A percentile compares a stretch with the other conserved stretches of the same genome.
phyloP scores from a whole-genome alignment of 129 eudicot species.

The Pittosporum tobira region DNA sequence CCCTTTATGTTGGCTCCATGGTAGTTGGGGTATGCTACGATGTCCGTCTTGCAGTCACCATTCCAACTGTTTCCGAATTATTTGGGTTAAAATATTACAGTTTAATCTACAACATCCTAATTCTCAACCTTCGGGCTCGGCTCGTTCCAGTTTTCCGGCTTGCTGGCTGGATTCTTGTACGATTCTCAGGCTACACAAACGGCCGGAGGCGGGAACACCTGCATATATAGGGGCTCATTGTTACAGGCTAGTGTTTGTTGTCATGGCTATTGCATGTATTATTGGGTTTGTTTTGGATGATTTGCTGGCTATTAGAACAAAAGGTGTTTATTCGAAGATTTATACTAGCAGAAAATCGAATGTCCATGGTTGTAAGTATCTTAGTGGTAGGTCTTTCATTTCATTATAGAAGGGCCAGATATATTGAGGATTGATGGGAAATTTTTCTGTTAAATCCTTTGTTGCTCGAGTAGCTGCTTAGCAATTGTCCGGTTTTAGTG shows the following conservation, averaged over 20 bases:
- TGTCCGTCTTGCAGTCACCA: slow-evolving; percentile 75
- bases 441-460: slow-evolving; percentile 1
- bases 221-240: slow-evolving; percentile 77
- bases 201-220: slow-evolving; percentile 62
- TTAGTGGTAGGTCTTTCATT: slow-evolving; percentile 8
- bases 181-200: slow-evolving; percentile 71
- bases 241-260: slow-evolving; percentile 66
- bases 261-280: slow-evolving; percentile 64
- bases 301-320: slow-evolving; percentile 61
- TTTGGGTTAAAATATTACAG: slow-evolving; percentile 93
- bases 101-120: slow-evolving; percentile 75
- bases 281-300: slow-evolving; percentile 73
- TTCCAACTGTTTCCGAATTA: slow-evolving; percentile 88
- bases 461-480: not conserved
- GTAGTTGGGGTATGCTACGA: slow-evolving; percentile 93
- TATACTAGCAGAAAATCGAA: slow-evolving; percentile 42
- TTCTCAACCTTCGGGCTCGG: slow-evolving; percentile 90
- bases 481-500: slow-evolving; percentile 3
- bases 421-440: not conserved
- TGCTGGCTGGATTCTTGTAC: slow-evolving; percentile 79
- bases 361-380: slow-evolving; percentile 25
- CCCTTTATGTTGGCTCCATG: slow-evolving; percentile 73
- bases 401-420: not conserved
- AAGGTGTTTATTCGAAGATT: slow-evolving; percentile 51
- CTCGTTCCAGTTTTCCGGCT: slow-evolving; percentile 89